A percentile compares a stretch with the other conserved stretches of the same genome.
Conservation (phyloP, 495 filamentous ascomycete genomes). For the Trichodelitschia bisporula region DNA sequence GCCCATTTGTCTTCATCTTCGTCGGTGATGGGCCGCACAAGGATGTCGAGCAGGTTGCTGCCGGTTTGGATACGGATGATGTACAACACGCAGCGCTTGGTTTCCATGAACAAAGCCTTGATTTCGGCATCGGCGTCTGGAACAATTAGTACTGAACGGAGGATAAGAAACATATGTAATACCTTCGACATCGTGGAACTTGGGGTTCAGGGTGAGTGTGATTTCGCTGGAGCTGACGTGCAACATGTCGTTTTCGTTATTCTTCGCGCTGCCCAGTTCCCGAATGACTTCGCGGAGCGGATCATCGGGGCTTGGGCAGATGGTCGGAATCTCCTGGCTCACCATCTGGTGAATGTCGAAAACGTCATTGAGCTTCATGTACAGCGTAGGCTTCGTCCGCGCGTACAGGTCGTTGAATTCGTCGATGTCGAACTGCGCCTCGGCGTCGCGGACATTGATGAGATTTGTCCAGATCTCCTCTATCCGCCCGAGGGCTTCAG, state of each 20-base stretch:
- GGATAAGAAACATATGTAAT: conserved; percentile 9
- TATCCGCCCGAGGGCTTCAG: conserved; percentile 61
- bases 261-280: conserved; percentile 85
- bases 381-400: conserved; percentile 83
- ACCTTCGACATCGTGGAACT: conserved; percentile 68
- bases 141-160: conserved; percentile 1
- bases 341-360: conserved; percentile 88
- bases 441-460: conserved; percentile 62
- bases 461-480: conserved; percentile 49
- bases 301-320: conserved; percentile 65
- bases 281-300: conserved; percentile 74
- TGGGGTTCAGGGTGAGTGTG: conserved; percentile 71
- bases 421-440: conserved; percentile 88
- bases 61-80: conserved; percentile 93
- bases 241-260: conserved; percentile 78
- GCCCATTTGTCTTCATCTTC: conserved; percentile 87
- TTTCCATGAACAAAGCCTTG: conserved; percentile 89
- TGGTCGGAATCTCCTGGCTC: conserved; percentile 43
- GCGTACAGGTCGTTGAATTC: conserved; percentile 96
- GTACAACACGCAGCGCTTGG: conserved; percentile 89
- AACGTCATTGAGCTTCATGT: conserved; percentile 95
- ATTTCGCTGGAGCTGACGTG: conserved; percentile 77
- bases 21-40: conserved; percentile 62
- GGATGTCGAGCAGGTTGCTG: conserved; percentile 77
- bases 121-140: conserved; percentile 70